A percentile compares a stretch with the other conserved stretches of the same genome.
Evolutionary conservation across 2,329 filamentous ascomycete species (phyloP).

Genomic region (Diaporthe velutina): DNA sequence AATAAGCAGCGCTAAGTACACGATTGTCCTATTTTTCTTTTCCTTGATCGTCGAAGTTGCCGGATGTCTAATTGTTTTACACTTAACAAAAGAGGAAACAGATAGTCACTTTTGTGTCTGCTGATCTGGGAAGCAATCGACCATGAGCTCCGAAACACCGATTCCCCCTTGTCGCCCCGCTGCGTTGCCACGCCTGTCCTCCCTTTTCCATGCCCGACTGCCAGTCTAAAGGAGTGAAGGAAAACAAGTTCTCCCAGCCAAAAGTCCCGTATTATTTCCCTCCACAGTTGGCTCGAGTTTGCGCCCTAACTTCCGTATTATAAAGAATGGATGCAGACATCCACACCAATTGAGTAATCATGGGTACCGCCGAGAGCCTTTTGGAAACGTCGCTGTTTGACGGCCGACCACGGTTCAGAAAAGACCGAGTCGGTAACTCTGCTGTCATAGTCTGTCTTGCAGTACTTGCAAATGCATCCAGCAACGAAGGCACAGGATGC

Average conservation of each 20-base stretch:
- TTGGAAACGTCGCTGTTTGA: conserved; percentile 10
- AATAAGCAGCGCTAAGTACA: neutral
- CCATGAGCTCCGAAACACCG: conserved; percentile 37
- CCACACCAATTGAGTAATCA: conserved; percentile 5
- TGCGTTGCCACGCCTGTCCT: conserved; percentile 9
- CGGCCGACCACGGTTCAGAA: conserved; percentile 9
- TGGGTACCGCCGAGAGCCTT: neutral
- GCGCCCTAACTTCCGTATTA: conserved; percentile 27
- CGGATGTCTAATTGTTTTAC: conserved; percentile 34
- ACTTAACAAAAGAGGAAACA: conserved; percentile 12
- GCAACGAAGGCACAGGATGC: neutral
- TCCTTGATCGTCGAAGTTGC: conserved; percentile 24
- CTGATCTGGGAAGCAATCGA: conserved; percentile 23
- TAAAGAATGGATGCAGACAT: conserved; percentile 14
- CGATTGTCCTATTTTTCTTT: conserved; percentile 8
- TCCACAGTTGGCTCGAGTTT: conserved; percentile 24
- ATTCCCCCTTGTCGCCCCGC: conserved; percentile 11
- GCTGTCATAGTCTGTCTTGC: conserved; percentile 8
- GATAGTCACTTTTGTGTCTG: conserved; percentile 32
- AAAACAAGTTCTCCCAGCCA: conserved; percentile 19
- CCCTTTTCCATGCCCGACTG: conserved; percentile 20
- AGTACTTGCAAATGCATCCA: neutral
- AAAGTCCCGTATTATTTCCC: neutral
- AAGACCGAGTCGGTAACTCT: neutral
- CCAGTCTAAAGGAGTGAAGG: conserved; percentile 36